Evolutionary conservation across 495 filamentous ascomycete genomes (phyloP), one percentile per base, ranked within the genome.

Genomic region (Hypoxylon trugodes): DNA sequence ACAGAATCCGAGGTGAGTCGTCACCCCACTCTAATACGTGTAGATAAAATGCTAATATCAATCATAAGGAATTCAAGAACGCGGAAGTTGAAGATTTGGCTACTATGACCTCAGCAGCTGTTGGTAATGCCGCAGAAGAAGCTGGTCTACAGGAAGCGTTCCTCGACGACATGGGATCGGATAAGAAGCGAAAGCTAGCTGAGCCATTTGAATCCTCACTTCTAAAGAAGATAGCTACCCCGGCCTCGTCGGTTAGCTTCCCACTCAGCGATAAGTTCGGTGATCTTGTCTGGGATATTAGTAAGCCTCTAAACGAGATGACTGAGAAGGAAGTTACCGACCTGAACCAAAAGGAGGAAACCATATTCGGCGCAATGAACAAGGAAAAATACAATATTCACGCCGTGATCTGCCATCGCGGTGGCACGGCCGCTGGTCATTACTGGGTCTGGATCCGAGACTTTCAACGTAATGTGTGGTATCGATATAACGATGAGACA

Each of bases 371-470:
- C 69, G 80, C 81, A 51, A 74, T 84, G 62, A 79, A 77, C 25
- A 71, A 85, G 18, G 73, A 90, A 18, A 81, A 86, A 2, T 99
- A 97, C 73, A 86, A 83, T n/a, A 85, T 99, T 9, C 91, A 96
- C 54, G 90, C 95, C 0, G 89, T 97, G 16, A 94, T 98, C 73
- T 91, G 97, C 46, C 96, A 99, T 69, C 84, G 88, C 3, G 96
- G 89, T 38, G 64, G 73, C 15, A 77, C 69, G 10, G 63, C 69
- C 1, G 90, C 89, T 45, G 95, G 95, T 1, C 95, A 98, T 73
- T 99, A 97, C 78, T 99, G 91, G 86, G 92, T 97, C 56, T 97
- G 93, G 81, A 96, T 98, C 66, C 89, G 86, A 70, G 95, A 98
- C 73, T 96, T 96, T 72, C 80, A 86, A 50, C 81, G 83, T 30